Conservation (phyloP, 2,329 filamentous ascomycete species). For the Exophiala viscosa region DNA sequence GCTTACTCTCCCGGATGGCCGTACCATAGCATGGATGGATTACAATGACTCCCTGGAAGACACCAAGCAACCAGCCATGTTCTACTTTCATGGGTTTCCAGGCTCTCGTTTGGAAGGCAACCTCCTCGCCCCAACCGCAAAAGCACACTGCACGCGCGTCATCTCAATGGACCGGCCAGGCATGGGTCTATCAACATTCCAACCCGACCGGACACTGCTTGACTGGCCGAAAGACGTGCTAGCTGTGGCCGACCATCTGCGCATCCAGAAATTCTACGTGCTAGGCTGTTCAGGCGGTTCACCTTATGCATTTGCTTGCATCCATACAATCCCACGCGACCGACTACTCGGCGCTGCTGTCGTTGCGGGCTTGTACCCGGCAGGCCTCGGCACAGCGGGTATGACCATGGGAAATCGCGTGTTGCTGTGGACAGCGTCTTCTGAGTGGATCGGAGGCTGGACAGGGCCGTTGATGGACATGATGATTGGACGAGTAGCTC, state of each 20-base stretch:
- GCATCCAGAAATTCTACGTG: constrained; percentile 42
- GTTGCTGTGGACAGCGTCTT: not conserved
- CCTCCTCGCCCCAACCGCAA: constrained; percentile 34
- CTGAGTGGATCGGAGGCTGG: not conserved
- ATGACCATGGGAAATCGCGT: not conserved
- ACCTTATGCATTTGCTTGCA: not conserved
- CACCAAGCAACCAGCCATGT: constrained; percentile 36
- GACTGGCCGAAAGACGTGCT: constrained; percentile 44
- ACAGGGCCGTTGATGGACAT: not conserved
- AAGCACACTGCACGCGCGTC: constrained; percentile 36
- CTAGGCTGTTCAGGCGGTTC: constrained; percentile 32
- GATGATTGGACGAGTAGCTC: not conserved
- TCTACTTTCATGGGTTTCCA: constrained; percentile 42
- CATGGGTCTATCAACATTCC: constrained; percentile 40
- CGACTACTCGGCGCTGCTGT: not conserved
- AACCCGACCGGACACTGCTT: constrained; percentile 37
- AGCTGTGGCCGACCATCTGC: constrained; percentile 39
- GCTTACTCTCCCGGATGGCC: constrained; percentile 32
- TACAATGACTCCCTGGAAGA: constrained; percentile 35
- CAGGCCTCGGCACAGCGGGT: not conserved
- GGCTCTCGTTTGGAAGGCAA: constrained; percentile 43
- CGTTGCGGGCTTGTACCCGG: not conserved
- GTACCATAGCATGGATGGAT: constrained; percentile 42
- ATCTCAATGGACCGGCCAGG: constrained; percentile 45
- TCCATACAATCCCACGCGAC: not conserved